These are phyloP conservation scores for Calendula officinalis DNA, from an alignment of 129 eudicot species.

Conservation along the genomic window DNA sequence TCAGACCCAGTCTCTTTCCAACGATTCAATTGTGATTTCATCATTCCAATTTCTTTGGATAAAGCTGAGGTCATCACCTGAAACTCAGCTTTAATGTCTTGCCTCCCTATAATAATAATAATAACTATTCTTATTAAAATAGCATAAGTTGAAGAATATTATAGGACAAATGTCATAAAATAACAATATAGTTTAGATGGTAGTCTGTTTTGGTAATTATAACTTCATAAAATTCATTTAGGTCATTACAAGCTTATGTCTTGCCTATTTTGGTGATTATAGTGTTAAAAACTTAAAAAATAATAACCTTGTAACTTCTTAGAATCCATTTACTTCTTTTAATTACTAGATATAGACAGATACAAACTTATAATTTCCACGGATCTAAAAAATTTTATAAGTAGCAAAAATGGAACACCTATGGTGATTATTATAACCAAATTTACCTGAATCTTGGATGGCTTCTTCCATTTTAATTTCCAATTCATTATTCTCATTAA, in stretches of 20 bases:
- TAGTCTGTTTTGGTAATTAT: too few species aligned
- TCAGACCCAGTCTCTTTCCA: slow-evolving; percentile 83
- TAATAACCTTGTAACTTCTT: too few species aligned
- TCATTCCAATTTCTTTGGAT: slow-evolving; percentile 83
- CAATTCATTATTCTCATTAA: slow-evolving; percentile 71
- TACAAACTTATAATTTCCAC: too few species aligned
- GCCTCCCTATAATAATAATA: slow-evolving; percentile 49
- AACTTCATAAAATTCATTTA: too few species aligned
- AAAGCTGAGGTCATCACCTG: slow-evolving; percentile 87
- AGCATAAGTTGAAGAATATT: background rate
- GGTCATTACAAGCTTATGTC: background rate
- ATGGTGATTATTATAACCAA: slow-evolving; percentile 2
- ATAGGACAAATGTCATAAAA: too few species aligned
- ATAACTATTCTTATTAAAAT: slow-evolving; percentile 11
- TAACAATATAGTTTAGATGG: too few species aligned
- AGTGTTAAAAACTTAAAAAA: too few species aligned
- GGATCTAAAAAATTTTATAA: too few species aligned
- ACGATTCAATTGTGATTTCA: slow-evolving; percentile 78
- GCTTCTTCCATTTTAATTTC: slow-evolving; percentile 94
- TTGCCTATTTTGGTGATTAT: too few species aligned
- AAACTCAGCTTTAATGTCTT: slow-evolving; percentile 85
- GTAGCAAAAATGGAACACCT: too few species aligned
- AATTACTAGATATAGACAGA: too few species aligned
- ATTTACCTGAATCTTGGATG: slow-evolving; percentile 86
- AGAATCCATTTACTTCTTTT: too few species aligned